Conservation (phyloP, 2,329 filamentous ascomycete species). For the Curvularia spicifera region DNA sequence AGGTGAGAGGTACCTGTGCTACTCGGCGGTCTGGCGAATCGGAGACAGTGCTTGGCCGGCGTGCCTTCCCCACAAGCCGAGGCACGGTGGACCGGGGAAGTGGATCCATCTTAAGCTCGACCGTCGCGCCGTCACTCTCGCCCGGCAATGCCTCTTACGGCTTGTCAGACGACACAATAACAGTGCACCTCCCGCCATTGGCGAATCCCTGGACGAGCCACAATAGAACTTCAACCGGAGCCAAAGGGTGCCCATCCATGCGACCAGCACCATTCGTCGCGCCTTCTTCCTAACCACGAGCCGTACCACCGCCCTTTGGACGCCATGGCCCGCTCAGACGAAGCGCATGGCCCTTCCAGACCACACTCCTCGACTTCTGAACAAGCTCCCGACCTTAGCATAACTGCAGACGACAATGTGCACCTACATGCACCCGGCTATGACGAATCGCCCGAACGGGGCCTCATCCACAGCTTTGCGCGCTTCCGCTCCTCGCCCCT, state of each 20-base stretch:
- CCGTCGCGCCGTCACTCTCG: slow-evolving; percentile 12
- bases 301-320: slow-evolving; percentile 1
- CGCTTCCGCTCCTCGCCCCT: slow-evolving; percentile 78
- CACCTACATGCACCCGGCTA: slow-evolving; percentile 55
- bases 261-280: slow-evolving; percentile 2
- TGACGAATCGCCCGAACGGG: slow-evolving; percentile 63
- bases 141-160: slow-evolving; percentile 1
- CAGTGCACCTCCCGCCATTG: background rate
- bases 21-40: slow-evolving; percentile 10
- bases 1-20: background rate
- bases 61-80: slow-evolving; percentile 29
- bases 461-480: slow-evolving; percentile 81
- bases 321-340: slow-evolving; percentile 28
- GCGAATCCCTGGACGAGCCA: background rate
- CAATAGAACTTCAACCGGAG: background rate
- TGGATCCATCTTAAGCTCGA: slow-evolving; percentile 15
- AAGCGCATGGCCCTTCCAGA: slow-evolving; percentile 18
- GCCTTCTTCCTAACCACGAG: slow-evolving; percentile 5
- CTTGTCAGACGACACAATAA: slow-evolving; percentile 17
- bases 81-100: slow-evolving; percentile 25
- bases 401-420: slow-evolving; percentile 53
- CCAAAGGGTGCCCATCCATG: slow-evolving; percentile 2
- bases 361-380: slow-evolving; percentile 25
- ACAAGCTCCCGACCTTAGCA: slow-evolving; percentile 55
- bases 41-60: slow-evolving; percentile 12